A percentile compares a stretch with the other conserved stretches of the same genome.
These are phyloP conservation scores for Tetrapisispora pingtungensis DNA, from an alignment of 805 yeast genomes.

Conservation along the genomic window DNA sequence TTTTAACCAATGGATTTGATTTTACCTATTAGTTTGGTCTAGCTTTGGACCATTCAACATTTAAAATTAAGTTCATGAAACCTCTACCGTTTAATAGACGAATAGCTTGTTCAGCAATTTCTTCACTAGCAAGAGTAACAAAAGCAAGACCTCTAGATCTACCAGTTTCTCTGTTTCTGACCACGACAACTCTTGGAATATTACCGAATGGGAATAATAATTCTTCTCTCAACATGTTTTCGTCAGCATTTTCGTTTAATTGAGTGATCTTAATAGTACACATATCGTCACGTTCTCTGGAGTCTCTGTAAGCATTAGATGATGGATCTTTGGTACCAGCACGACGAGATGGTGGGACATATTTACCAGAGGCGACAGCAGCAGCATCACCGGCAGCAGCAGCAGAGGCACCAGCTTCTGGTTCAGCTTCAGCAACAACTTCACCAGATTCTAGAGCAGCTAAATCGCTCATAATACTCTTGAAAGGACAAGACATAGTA, in stretches of 20 bases:
- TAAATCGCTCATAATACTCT: slow-evolving; percentile 61
- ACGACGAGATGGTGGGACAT: slow-evolving; percentile 52
- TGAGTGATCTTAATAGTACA: slow-evolving; percentile 85
- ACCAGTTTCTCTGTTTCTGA: slow-evolving; percentile 87
- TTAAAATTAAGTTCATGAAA: slow-evolving; percentile 77
- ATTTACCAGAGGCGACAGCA: slow-evolving; percentile 33
- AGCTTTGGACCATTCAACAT: slow-evolving; percentile 51
- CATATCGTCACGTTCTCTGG: slow-evolving; percentile 68
- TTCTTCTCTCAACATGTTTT: slow-evolving; percentile 64
- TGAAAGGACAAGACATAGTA: slow-evolving; percentile 92
- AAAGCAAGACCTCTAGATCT: slow-evolving; percentile 93
- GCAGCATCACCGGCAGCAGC: slow-evolving; percentile 29
- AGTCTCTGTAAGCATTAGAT: slow-evolving; percentile 33
- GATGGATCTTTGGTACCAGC: slow-evolving; percentile 34
- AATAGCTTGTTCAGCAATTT: slow-evolving; percentile 67
- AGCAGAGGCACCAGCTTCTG: slow-evolving; percentile 22
- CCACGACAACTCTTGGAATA: slow-evolving; percentile 67
- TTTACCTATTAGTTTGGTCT: slow-evolving; percentile 7
- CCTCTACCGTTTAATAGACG: slow-evolving; percentile 79
- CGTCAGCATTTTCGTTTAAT: slow-evolving; percentile 76
- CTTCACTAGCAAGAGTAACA: slow-evolving; percentile 64
- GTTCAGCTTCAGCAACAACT: slow-evolving; percentile 26
- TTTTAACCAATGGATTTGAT: slow-evolving; percentile 32
- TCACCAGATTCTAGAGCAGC: slow-evolving; percentile 32
- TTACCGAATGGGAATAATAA: slow-evolving; percentile 60